Conservation (phyloP, 148 eudicot genomes). For the Amaranthus palmeri region DNA sequence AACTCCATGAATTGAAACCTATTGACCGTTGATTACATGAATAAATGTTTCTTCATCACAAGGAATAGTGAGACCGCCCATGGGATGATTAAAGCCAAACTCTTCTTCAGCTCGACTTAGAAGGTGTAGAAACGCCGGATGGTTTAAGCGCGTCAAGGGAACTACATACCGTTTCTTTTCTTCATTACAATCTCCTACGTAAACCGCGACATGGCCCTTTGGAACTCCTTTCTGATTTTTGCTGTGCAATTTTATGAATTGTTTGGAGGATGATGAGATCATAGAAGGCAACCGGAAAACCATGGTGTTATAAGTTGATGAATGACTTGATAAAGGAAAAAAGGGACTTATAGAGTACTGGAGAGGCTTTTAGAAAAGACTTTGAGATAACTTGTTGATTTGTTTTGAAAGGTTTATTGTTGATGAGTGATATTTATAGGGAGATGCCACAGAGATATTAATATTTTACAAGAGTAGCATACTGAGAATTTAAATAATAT, state of each 20-base stretch:
- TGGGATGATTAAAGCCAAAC: constrained; percentile 57
- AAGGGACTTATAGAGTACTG: background rate
- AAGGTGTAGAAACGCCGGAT: constrained; percentile 46
- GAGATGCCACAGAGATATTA: constrained; percentile 2
- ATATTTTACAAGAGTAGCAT: background rate
- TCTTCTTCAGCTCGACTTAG: constrained; percentile 45
- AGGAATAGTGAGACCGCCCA: constrained; percentile 60
- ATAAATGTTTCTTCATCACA: constrained; percentile 36
- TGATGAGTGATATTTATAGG: constrained; percentile 18
- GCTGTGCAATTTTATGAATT: constrained; percentile 23
- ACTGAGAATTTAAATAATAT: background rate
- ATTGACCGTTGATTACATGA: constrained; percentile 15
- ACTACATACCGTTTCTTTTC: constrained; percentile 42
- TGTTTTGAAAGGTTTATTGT: constrained; percentile 19
- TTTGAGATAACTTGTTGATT: background rate
- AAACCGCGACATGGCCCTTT: constrained; percentile 49
- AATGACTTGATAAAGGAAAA: background rate
- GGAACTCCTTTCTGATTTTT: constrained; percentile 37
- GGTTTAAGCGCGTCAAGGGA: constrained; percentile 48
- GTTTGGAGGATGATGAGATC: constrained; percentile 33
- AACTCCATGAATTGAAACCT: background rate
- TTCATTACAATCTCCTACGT: constrained; percentile 36
- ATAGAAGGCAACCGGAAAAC: constrained; percentile 36
- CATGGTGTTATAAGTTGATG: constrained; percentile 21
- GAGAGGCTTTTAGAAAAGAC: background rate